Percentiles rank a stretch among this genome's conserved stretches.
Conservation (phyloP, 768 basidiomycete genomes). For the Leucogyrophana mollusca region DNA sequence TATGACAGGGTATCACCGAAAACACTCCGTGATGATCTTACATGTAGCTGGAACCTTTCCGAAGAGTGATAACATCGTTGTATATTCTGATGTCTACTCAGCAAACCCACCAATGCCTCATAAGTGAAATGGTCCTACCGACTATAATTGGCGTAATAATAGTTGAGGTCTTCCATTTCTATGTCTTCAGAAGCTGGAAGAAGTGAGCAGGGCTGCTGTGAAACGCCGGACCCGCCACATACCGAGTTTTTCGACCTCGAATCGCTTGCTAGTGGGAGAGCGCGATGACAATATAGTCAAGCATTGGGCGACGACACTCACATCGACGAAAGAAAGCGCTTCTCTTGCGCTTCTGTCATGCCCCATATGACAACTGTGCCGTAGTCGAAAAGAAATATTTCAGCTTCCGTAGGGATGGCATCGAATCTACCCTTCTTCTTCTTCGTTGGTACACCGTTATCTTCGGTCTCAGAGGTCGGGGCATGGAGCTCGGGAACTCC, state of each 20-base stretch:
- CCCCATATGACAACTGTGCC: slow-evolving; percentile 98
- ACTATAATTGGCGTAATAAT: slow-evolving; percentile 96
- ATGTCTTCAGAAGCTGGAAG: slow-evolving; percentile 77
- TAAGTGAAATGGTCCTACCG: slow-evolving; percentile 48
- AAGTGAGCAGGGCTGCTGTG: slow-evolving; percentile 3
- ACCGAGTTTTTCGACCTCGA: slow-evolving; percentile 88
- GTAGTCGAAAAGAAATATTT: slow-evolving; percentile 92
- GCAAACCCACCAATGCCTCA: slow-evolving; percentile 1
- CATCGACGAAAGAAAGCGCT: slow-evolving; percentile 87
- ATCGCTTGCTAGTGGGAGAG: slow-evolving; percentile 70
- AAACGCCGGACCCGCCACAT: slow-evolving; percentile 18
- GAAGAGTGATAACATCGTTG: slow-evolving; percentile 94
- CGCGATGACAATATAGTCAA: slow-evolving; percentile 9
- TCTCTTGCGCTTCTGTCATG: slow-evolving; percentile 93
- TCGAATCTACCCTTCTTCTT: slow-evolving; percentile 66
- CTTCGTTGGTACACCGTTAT: slow-evolving; percentile 33
- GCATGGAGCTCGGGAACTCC: slow-evolving; percentile 67
- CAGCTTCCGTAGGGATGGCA: slow-evolving; percentile 66
- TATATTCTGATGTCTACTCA: slow-evolving; percentile 61
- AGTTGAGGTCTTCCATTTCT: slow-evolving; percentile 97
- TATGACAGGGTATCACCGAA: slow-evolving; percentile 6
- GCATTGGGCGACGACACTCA: slow-evolving; percentile 39
- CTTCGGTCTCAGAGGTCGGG: slow-evolving; percentile 26
- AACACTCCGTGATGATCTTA: slow-evolving; percentile 38
- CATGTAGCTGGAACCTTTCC: slow-evolving; percentile 96